Base-by-base conservation (phyloP, 257 asterid genomes). In the Nicotiana noctiflora region DNA sequence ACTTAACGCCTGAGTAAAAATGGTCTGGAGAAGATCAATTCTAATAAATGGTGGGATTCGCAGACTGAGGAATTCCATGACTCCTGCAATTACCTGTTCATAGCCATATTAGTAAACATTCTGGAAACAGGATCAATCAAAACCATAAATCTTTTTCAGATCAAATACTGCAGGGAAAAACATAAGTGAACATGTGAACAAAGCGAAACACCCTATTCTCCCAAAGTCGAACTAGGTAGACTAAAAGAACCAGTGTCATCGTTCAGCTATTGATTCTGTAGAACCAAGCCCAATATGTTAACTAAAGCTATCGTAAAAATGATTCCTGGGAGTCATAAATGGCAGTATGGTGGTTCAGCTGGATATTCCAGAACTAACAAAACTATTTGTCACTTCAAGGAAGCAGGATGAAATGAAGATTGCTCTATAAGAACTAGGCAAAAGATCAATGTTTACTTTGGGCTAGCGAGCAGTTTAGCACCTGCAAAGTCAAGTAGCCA, bases 11-110 rank as follows among this genome's bases (percentile, higher is more conserved):
- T 90, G 93, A 84, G 93, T 85, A 67, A 93, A 84, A 84, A 92
- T 85, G 82, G 95, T 86, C 91, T 93, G 94, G 83, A 94, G 83
- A 83, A 92, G 92, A 89, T 94, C 98, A 63, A 93, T 83, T 86
- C 97, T 89, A 84, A 94, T 88, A 84, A 90, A 94, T 34, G 97
- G 96, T 80, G 94, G 97, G 74, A 94, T 93, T 67, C 82, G 83
- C 89, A 91, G 84, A 80, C 81, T 85, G 65, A 94, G 98, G 82
- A 82, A 76, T 86, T 82, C 86, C 97, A 94, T 86, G 80, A 90
- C 93, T 81, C 97, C 98, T 31, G 86, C 88, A 88, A 93, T 89
- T 79, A 94, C 98, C 98, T 94, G 96, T 85, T 86, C 77, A 75
- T 68, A 23, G 67, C 64, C 80, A 80, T 74, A 75, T 84, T 65